A percentile compares a stretch with the other conserved stretches of the same genome.
These are phyloP conservation scores for Nymphaea thermarum DNA, from an alignment of 164 flowering plant genomes.

Conservation along the genomic window DNA sequence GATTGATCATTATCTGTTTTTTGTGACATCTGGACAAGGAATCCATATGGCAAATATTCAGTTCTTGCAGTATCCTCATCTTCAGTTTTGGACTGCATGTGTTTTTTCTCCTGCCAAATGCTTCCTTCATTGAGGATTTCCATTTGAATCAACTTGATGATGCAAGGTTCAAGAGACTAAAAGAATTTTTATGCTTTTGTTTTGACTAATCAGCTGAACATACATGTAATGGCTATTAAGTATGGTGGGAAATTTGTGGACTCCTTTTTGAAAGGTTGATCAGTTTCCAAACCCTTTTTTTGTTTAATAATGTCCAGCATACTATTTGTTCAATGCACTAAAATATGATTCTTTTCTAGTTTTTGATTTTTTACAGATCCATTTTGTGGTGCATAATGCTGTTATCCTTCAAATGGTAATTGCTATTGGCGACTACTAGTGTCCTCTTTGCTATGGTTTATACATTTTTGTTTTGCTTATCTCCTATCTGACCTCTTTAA, in stretches of 20 bases:
- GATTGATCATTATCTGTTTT: no score
- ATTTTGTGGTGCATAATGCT: slow-evolving; percentile 41
- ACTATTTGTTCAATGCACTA: slow-evolving; percentile 7
- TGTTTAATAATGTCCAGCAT: neutral
- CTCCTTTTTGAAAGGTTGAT: slow-evolving; percentile 64
- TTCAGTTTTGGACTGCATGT: no score
- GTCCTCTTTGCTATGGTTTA: neutral
- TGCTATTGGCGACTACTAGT: neutral
- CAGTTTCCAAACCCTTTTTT: neutral
- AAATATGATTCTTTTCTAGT: slow-evolving; percentile 30
- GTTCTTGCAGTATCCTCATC: no score
- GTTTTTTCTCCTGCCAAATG: neutral
- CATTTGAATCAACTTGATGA: no score
- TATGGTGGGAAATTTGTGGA: slow-evolving; percentile 81
- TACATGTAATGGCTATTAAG: slow-evolving; percentile 72
- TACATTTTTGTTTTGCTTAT: slow-evolving; percentile 3
- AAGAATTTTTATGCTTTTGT: neutral
- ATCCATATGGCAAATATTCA: no score
- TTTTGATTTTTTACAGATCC: slow-evolving; percentile 55
- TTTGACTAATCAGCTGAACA: slow-evolving; percentile 28
- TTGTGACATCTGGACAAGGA: no score
- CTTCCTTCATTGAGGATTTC: neutral
- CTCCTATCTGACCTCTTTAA: no score
- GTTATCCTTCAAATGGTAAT: slow-evolving; percentile 56
- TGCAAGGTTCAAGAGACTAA: neutral